Base-by-base conservation (phyloP, 805 yeast genomes). In the Saturnispora quitensis region DNA sequence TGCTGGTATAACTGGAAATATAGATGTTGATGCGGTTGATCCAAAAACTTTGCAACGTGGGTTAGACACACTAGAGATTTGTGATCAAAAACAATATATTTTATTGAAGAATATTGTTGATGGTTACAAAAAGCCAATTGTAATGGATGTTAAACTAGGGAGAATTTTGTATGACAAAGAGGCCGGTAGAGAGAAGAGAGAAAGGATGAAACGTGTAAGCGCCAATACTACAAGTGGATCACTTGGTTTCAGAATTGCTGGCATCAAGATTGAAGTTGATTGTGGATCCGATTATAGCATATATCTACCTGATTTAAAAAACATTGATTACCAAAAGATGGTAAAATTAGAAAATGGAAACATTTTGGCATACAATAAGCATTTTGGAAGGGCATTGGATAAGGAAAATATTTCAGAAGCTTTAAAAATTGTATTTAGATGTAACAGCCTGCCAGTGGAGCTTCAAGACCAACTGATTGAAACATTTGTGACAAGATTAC, bases 61-160 rank as follows among this genome's bases (percentile, higher is more conserved):
- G 5, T 45, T 51, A 2, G 51, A 56, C 24, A 52, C 57, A 4
- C 20, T 53, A n/a, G 52, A 54, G 33, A 40, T 48, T 8, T 60
- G 54, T 27, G 38, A 42, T 13, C 57, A 55, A 7, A 62, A 65
- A 44, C 64, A 66, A 48, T 82, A 73, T 52, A 58, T 90, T 2
- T 93, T 91, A 7, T 68, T 93, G 34, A 82, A 82, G 59, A 93
- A 91, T 64, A 63, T 84, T 3, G 68, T 85, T 28, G 63, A 75
- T 50, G 88, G 88, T 0, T 86, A 73, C 62, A 62, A 47, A 4
- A 67, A 70, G 45, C 97, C 98, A 0, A 77, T 85, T 50, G 75
- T 93, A 2, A 60, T 91, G 55, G 99, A 91, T 64, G 78, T 91
- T 45, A 91, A 91, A 63, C 71, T 91, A 3, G 99, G 99, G 0